Base-by-base conservation (phyloP, 2,329 filamentous ascomycete species). In the Arachnopeziza araneosa region DNA sequence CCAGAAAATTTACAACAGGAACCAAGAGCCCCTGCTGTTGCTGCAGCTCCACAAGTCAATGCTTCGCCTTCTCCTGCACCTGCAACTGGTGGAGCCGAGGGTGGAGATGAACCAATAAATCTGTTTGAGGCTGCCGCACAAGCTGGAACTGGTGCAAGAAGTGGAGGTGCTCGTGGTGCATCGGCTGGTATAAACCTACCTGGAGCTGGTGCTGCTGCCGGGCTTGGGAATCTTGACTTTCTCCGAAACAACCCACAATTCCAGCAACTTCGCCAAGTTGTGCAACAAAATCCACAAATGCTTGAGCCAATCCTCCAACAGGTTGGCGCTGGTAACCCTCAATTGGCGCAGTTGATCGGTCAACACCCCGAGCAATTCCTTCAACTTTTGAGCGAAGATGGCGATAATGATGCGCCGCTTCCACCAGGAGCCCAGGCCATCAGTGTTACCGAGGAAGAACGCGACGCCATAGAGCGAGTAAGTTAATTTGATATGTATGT, bases 231-330 rank as follows among this genome's bases (percentile, higher is more conserved):
- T 71, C 84, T 99, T 60, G 93, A 98, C 66, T 98, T 96, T 75
- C 80, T 99, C 59, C 88, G 95, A 71, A 91, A 93, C 76, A 98
- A 98, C 75, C 88, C 93, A 24, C 93, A 98, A 76, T 99, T 99
- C 78, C 95, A 98, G 78, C 95, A 99, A 77, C 84, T 99, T 62
- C 89, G 95, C 64, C 93, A 97, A 77, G 88, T 99, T 23, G 93
- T 99, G 52, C 95, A 99, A 77, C 93, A 97, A 75, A 91, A 98
- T 74, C 95, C 95, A 21, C 90, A 95, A 74, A 99, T 99, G 95
- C 87, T 99, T 23, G 95, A 99, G 79, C 93, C 95, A 7, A 98
- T 99, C 68, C 81, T 99, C 59, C 93, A 98, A 76, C 93, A 97
- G 76, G 91, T 99, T 48, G 93, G 91, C 44, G 89, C 91, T 23